These are phyloP conservation scores for Aspergillus ruber DNA, from an alignment of 2,329 filamentous ascomycete genomes.

Conservation along the genomic window DNA sequence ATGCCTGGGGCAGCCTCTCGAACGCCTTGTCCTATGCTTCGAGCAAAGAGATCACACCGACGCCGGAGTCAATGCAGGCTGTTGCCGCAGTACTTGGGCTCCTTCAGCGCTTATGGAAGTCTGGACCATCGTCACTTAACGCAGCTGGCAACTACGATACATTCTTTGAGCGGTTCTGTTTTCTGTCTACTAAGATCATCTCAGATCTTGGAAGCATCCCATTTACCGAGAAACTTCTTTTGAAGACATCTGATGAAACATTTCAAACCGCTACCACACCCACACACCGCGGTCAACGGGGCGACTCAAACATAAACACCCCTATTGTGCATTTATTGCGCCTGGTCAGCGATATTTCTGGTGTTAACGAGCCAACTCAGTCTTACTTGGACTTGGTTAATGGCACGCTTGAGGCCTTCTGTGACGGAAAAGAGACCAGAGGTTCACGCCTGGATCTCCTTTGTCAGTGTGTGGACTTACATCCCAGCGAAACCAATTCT, in stretches of 20 bases:
- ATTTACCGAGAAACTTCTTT: constrained; percentile 46
- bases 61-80: constrained; percentile 73
- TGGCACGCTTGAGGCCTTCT: constrained; percentile 26
- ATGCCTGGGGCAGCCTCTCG: constrained; percentile 56
- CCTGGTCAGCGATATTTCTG: constrained; percentile 21
- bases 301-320: constrained; percentile 24
- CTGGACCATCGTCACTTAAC: constrained; percentile 40
- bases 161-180: constrained; percentile 46
- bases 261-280: constrained; percentile 42
- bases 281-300: constrained; percentile 22
- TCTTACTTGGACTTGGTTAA: constrained; percentile 25
- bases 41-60: constrained; percentile 85
- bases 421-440: constrained; percentile 27
- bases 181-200: constrained; percentile 47
- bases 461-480: constrained; percentile 30
- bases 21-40: constrained; percentile 55
- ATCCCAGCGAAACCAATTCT: constrained; percentile 11
- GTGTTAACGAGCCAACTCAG: constrained; percentile 12
- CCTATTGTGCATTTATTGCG: constrained; percentile 36
- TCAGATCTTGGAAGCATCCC: constrained; percentile 44
- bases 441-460: constrained; percentile 33
- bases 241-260: constrained; percentile 50
- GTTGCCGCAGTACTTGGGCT: constrained; percentile 65
- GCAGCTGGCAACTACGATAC: constrained; percentile 21
- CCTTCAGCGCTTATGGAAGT: constrained; percentile 63